Percentiles rank a stretch among this genome's conserved stretches.
phyloP scores from a whole-genome alignment of 305 asterid species.

The Fraxinus baroniana region DNA sequence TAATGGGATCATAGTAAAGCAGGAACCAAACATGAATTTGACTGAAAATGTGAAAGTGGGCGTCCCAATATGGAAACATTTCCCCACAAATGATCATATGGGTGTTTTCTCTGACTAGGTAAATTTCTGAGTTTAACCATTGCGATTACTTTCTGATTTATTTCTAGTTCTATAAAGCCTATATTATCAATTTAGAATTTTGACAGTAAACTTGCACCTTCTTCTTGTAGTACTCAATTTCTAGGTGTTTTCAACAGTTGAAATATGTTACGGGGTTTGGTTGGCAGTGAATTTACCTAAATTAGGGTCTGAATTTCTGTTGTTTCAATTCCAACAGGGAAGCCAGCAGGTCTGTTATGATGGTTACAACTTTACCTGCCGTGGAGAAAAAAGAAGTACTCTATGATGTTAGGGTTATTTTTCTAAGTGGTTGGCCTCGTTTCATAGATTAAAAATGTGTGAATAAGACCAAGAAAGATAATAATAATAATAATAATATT shows the following conservation, averaged over 20 bases:
- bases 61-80: conserved; percentile 30
- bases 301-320: background rate
- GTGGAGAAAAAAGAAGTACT: background rate
- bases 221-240: background rate
- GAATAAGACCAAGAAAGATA: background rate
- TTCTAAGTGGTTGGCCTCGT: background rate
- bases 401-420: background rate
- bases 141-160: background rate
- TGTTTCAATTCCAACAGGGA: background rate
- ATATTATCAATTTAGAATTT: conserved; percentile 11
- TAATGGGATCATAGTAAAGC: conserved; percentile 54
- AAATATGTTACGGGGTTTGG: conserved; percentile 2
- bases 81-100: conserved; percentile 49
- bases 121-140: conserved; percentile 19
- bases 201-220: background rate
- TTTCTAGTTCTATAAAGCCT: conserved; percentile 16
- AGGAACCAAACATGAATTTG: conserved; percentile 52
- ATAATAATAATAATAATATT: background rate
- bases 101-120: conserved; percentile 64
- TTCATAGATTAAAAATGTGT: background rate
- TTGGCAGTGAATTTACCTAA: conserved; percentile 5
- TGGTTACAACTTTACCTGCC: background rate
- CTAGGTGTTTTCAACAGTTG: background rate
- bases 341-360: background rate
- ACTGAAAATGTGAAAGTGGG: conserved; percentile 44